phyloP scores from a whole-genome alignment of 1,284 basidiomycete genomes.

The Malassezia psittaci region DNA sequence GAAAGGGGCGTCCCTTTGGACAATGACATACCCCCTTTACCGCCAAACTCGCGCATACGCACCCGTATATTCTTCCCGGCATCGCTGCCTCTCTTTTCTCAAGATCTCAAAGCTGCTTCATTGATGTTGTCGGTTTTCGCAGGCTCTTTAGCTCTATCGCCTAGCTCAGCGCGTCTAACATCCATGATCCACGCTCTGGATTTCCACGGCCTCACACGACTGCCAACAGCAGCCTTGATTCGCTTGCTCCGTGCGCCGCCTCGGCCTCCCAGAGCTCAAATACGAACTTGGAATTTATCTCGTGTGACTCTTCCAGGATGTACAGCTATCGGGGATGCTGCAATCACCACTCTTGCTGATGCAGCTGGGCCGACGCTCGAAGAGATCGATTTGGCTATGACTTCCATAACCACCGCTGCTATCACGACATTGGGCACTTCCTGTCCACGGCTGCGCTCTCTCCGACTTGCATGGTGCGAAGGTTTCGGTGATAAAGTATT shows the following conservation, averaged over 20 bases:
- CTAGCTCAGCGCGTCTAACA: background rate
- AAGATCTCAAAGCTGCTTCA: conserved; percentile 13
- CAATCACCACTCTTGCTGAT: background rate
- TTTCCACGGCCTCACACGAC: conserved; percentile 15
- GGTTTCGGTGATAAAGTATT: conserved; percentile 6
- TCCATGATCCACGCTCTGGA: background rate
- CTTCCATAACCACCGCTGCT: background rate
- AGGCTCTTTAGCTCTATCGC: conserved; percentile 5
- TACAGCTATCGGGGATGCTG: conserved; percentile 6
- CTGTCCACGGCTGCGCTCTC: background rate
- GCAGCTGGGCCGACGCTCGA: conserved; percentile 3
- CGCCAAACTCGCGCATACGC: conserved; percentile 2
- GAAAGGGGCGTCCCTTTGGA: background rate
- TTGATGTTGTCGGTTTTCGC: conserved; percentile 10
- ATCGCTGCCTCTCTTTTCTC: conserved; percentile 16
- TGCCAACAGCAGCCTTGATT: conserved; percentile 1
- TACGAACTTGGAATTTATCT: conserved; percentile 3
- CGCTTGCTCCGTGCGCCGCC: conserved; percentile 11
- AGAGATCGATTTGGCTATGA: conserved; percentile 14
- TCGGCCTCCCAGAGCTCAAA: background rate
- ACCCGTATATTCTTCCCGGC: conserved; percentile 14
- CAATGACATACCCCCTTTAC: background rate
- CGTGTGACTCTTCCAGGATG: conserved; percentile 14
- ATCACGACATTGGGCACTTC: background rate
- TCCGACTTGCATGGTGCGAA: conserved; percentile 13